Evolutionary conservation across 345 rosid species (phyloP).

Genomic region (Eucalyptus regnans): DNA sequence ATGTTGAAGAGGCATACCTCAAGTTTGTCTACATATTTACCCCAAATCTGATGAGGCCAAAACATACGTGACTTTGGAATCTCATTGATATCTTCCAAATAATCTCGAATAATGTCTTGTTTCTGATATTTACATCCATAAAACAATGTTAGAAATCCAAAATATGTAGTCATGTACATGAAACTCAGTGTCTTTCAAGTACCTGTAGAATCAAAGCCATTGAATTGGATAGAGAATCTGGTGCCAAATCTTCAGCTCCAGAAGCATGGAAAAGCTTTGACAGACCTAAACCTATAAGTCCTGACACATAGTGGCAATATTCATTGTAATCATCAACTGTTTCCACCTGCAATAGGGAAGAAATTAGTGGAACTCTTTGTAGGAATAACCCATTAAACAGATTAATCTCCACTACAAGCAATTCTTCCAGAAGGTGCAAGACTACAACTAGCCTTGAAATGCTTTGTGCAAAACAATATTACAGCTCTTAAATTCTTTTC

Average conservation of each 20-base stretch:
- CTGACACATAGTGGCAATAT: conserved; percentile 95
- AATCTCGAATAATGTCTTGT: conserved; percentile 93
- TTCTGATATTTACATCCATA: conserved; percentile 36
- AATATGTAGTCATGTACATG: not conserved
- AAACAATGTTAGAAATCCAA: not conserved
- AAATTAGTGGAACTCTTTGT: not conserved
- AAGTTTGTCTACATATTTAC: conserved; percentile 13
- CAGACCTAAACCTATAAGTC: conserved; percentile 90
- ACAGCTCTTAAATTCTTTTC: not conserved
- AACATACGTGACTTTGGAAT: conserved; percentile 51
- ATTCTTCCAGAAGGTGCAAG: not conserved
- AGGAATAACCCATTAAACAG: not conserved
- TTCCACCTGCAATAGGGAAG: conserved; percentile 50
- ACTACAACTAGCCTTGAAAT: not conserved
- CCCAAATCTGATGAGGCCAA: not conserved
- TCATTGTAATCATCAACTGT: conserved; percentile 84
- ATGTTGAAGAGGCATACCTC: conserved; percentile 39
- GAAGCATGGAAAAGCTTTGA: conserved; percentile 92
- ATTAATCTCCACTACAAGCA: not conserved
- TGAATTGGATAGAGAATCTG: conserved; percentile 76
- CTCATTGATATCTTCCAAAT: conserved; percentile 90
- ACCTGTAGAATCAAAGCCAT: conserved; percentile 99
- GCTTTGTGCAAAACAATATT: not conserved
- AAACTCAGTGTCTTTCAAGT: not conserved
- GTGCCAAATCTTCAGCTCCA: conserved; percentile 60